These are phyloP conservation scores for Begonia masoniana DNA, from an alignment of 306 rosid genomes.

Conservation along the genomic window DNA sequence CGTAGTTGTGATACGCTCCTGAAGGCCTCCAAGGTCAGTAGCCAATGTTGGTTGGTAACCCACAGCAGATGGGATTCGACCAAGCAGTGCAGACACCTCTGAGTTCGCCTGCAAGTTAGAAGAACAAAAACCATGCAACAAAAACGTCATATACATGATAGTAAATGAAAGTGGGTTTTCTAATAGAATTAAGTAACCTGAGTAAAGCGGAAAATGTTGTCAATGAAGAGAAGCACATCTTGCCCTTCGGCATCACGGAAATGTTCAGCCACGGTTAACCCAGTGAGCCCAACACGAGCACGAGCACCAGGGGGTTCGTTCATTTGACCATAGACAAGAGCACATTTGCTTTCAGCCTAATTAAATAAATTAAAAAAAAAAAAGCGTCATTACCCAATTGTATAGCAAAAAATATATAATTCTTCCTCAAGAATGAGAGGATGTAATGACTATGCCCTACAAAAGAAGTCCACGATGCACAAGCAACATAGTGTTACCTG, in stretches of 20 bases:
- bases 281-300: slow-evolving; percentile 95
- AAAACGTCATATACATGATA: not conserved
- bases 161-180: not conserved
- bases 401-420: not conserved
- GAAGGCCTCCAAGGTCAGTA: slow-evolving; percentile 95
- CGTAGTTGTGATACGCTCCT: slow-evolving; percentile 92
- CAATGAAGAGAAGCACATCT: slow-evolving; percentile 91
- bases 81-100: slow-evolving; percentile 96
- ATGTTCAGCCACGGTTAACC: slow-evolving; percentile 83
- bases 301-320: slow-evolving; percentile 98
- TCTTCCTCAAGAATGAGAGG: not conserved
- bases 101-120: slow-evolving; percentile 59
- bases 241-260: slow-evolving; percentile 98
- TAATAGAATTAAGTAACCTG: slow-evolving; percentile 30
- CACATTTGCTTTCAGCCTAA: slow-evolving; percentile 88
- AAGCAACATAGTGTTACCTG: slow-evolving; percentile 34
- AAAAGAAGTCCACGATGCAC: not conserved
- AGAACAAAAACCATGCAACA: not conserved
- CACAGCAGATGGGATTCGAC: slow-evolving; percentile 96
- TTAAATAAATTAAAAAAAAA: slow-evolving; percentile 1
- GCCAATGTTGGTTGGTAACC: slow-evolving; percentile 94
- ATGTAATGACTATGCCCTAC: not conserved
- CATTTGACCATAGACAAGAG: slow-evolving; percentile 94
- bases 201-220: slow-evolving; percentile 92
- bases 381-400: not conserved